Evolutionary conservation across 495 filamentous ascomycete genomes (phyloP), one percentile per base, ranked within the genome.

Genomic region (Aspergillus heteromorphus): DNA sequence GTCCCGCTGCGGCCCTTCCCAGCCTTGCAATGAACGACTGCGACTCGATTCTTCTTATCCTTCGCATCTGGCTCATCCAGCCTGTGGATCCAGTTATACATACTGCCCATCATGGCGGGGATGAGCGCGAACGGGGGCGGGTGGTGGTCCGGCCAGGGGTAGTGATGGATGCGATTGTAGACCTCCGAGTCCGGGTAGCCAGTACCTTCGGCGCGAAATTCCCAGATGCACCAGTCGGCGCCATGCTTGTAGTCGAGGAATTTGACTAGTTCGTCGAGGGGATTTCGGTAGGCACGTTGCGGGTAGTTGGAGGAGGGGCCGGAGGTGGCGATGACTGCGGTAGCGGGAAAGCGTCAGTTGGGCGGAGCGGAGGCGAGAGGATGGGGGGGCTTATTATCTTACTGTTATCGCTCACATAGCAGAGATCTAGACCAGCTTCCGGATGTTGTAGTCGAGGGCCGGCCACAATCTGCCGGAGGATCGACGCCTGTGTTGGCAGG

Each of bases 1-100:
- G 89, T 96, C n/a, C 93, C 93, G 53, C 88, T 93, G 42, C 93
- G 78, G 1, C 93, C 93, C 69, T 98, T 98, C 2, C 93, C 93
- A 2, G 93, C 93, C 69, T 97, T 98, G 73, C 93, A 97, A 67
- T 97, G 93, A 10, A 98, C 89, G 6, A 98, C 92, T 1, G 85
- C 86, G 1, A 96, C 87, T 19, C 90, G 76, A 21, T 45, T 38
- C 14, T 40, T 23, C n/a, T 65, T 67, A 48, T 49, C 64, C 23
- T 60, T 64, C 31, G 51, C 43, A 1, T 54, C 36, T 13, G 66
- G 49, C 0, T 55, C 59, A 10, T 79, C 74, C n/a, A 82, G 72
- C 14, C 74, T 81, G 21, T 80, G 71, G 31, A 95, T 64, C 91
- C 91, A 96, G 53, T 91, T 86, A 48, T 87, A 79, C 91, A 97